phyloP scores from a whole-genome alignment of 2,329 filamentous ascomycete species.

The Talaromyces verruculosus region DNA sequence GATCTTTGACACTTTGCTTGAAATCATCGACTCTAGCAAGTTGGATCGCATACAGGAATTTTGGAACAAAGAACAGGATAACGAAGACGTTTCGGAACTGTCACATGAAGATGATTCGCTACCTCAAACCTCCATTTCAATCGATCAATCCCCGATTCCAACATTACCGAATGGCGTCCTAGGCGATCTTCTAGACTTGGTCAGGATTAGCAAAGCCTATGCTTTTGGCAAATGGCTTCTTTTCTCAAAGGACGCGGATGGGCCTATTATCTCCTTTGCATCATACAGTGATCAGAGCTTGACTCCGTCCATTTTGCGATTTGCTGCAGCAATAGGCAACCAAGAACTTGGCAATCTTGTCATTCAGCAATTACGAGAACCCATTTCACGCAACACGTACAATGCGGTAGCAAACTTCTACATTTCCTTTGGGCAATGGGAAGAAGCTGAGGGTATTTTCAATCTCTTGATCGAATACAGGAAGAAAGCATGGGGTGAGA shows the following conservation, averaged over 20 bases:
- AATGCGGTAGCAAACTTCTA: slow-evolving; percentile 39
- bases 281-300: slow-evolving; percentile 51
- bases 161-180: slow-evolving; percentile 50
- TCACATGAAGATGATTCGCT: slow-evolving; percentile 7
- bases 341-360: slow-evolving; percentile 32
- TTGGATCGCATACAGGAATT: slow-evolving; percentile 36
- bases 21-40: slow-evolving; percentile 39
- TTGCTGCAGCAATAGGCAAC: slow-evolving; percentile 54
- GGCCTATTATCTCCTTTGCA: slow-evolving; percentile 50
- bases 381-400: slow-evolving; percentile 37
- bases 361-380: slow-evolving; percentile 32
- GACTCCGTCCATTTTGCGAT: slow-evolving; percentile 55
- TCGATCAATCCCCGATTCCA: slow-evolving; percentile 35
- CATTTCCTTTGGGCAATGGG: slow-evolving; percentile 37
- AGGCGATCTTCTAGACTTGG: slow-evolving; percentile 53
- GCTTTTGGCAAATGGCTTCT: slow-evolving; percentile 57
- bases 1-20: slow-evolving; percentile 35
- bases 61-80: slow-evolving; percentile 23
- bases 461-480: slow-evolving; percentile 36
- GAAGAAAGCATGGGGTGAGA: slow-evolving; percentile 39
- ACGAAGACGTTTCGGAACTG: not conserved
- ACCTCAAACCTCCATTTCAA: slow-evolving; percentile 21
- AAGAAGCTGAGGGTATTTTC: slow-evolving; percentile 33
- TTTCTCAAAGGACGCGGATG: slow-evolving; percentile 53
- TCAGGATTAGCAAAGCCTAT: slow-evolving; percentile 47